Conservation (phyloP, 306 rosid genomes). For the Lathyrus aphaca region DNA sequence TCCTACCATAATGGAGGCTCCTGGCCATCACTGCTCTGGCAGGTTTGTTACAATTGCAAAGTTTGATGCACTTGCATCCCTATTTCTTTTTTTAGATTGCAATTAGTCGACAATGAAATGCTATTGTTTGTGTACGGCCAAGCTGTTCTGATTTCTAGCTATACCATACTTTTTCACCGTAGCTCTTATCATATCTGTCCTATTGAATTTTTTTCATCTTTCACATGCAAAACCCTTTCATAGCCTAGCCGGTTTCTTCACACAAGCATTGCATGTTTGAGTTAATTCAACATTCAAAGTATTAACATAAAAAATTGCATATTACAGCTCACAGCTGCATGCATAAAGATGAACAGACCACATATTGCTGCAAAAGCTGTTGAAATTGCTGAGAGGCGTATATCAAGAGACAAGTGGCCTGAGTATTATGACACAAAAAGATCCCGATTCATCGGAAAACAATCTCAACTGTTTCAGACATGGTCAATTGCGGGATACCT, state of each 20-base stretch:
- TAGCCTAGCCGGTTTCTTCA: conserved; percentile 24
- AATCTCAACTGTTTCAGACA: conserved; percentile 68
- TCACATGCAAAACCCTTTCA: conserved; percentile 6
- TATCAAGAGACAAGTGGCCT: conserved; percentile 81
- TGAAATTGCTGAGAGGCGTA: conserved; percentile 61
- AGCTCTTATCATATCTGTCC: conserved; percentile 17
- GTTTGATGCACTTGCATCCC: conserved; percentile 12
- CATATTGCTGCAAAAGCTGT: conserved; percentile 75
- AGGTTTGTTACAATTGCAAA: conserved; percentile 54
- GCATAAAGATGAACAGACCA: conserved; percentile 84
- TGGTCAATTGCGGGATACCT: conserved; percentile 91
- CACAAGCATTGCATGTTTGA: conserved; percentile 24
- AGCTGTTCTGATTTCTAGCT: conserved; percentile 9
- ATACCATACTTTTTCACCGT: conserved; percentile 4
- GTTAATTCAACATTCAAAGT: neutral
- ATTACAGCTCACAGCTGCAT: conserved; percentile 82
- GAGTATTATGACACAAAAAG: conserved; percentile 80
- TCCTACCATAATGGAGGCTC: conserved; percentile 90
- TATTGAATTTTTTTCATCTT: conserved; percentile 14
- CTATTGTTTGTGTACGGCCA: conserved; percentile 4
- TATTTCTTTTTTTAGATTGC: neutral
- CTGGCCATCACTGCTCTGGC: conserved; percentile 94
- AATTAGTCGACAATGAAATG: neutral
- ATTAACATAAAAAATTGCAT: conserved; percentile 29
- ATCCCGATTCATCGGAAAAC: conserved; percentile 75